These are phyloP conservation scores for Coemansia sp. DNA, from an alignment of 192 early-diverging fungal genomes.

Conservation along the genomic window DNA sequence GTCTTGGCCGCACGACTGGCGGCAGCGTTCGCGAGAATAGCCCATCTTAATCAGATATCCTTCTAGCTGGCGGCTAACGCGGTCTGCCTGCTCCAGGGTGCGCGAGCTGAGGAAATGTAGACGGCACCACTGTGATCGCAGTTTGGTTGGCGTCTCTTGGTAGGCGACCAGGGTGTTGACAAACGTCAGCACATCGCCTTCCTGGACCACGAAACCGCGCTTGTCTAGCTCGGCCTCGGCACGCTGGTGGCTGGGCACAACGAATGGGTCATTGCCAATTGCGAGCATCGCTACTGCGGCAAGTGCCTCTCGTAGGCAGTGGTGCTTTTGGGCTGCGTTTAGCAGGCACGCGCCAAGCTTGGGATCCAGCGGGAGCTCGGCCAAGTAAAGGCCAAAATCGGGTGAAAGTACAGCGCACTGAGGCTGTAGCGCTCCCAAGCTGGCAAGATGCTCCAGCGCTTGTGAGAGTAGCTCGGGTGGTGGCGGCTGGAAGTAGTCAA, in stretches of 20 bases:
- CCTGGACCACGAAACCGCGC: slow-evolving; percentile 84
- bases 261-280: slow-evolving; percentile 79
- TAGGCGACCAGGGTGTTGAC: slow-evolving; percentile 87
- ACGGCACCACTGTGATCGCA: slow-evolving; percentile 80
- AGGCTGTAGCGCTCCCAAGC: slow-evolving; percentile 82
- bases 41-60: slow-evolving; percentile 76
- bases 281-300: slow-evolving; percentile 88
- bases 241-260: slow-evolving; percentile 79
- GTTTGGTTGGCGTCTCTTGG: slow-evolving; percentile 79
- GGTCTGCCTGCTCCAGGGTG: slow-evolving; percentile 87
- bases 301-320: slow-evolving; percentile 87
- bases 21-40: slow-evolving; percentile 69
- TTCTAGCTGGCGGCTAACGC: slow-evolving; percentile 87
- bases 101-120: slow-evolving; percentile 76
- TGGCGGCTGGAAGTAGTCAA: slow-evolving; percentile 96
- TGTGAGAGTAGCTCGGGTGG: slow-evolving; percentile 89
- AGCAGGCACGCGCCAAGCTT: slow-evolving; percentile 84
- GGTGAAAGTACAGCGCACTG: slow-evolving; percentile 81
- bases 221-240: slow-evolving; percentile 85
- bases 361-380: slow-evolving; percentile 93
- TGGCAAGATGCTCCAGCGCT: slow-evolving; percentile 84
- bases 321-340: slow-evolving; percentile 69
- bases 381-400: slow-evolving; percentile 88
- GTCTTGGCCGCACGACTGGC: slow-evolving; percentile 73
- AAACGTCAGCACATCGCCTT: slow-evolving; percentile 93